Evolutionary conservation across 2,329 filamentous ascomycete genomes (phyloP).

Genomic region (Ophiostoma himal-ulmi): DNA sequence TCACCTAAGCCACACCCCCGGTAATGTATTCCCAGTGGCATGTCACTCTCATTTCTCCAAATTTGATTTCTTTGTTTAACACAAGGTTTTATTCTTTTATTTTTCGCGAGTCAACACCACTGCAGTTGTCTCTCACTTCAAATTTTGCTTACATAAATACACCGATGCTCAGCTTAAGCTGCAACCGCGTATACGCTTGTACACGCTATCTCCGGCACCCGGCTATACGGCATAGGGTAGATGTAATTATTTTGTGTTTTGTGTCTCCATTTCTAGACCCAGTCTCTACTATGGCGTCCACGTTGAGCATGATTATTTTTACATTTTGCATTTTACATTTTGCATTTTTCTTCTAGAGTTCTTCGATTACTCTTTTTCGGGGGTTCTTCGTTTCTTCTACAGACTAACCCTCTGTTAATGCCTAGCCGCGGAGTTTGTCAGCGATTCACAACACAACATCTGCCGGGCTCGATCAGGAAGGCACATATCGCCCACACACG

Average conservation of each 20-base stretch:
- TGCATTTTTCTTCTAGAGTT: neutral
- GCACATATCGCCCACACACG: neutral
- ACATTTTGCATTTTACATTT: neutral
- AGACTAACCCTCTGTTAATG: neutral
- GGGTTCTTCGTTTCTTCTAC: neutral
- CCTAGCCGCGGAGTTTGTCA: neutral
- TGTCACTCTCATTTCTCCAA: too few relatives aligned
- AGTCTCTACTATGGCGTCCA: neutral
- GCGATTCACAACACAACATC: neutral
- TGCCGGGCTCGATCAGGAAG: neutral
- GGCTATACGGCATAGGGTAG: neutral
- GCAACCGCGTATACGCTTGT: neutral
- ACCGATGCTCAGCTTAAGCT: constrained; percentile 5
- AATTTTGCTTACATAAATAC: neutral
- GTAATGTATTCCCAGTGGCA: too few relatives aligned
- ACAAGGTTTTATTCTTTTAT: too few relatives aligned
- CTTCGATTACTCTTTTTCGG: neutral
- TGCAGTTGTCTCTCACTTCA: too few relatives aligned
- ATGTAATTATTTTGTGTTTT: neutral
- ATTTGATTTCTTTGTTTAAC: too few relatives aligned
- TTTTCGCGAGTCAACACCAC: too few relatives aligned
- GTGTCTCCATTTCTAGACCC: neutral
- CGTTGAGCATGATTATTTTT: neutral
- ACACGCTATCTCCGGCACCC: neutral
- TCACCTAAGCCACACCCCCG: too few relatives aligned